These are phyloP conservation scores for Aspergillus sp. DNA, from an alignment of 2,329 filamentous ascomycete species.

Conservation along the genomic window DNA sequence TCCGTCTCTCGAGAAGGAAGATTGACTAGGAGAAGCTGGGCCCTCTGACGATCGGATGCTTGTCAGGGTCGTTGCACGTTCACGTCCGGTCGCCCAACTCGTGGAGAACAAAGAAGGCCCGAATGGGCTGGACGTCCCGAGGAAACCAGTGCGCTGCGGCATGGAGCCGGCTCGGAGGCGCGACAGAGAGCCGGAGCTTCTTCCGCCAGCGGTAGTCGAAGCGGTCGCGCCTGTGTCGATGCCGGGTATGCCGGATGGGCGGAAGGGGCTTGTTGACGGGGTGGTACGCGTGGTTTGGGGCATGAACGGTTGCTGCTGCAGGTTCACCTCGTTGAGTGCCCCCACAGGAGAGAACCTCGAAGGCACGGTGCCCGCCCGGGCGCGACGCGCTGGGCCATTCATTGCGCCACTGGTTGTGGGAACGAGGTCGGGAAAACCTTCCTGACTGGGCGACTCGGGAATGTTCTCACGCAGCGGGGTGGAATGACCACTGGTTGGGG, in stretches of 20 bases:
- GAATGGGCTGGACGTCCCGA: slow-evolving; percentile 66
- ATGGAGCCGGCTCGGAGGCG: slow-evolving; percentile 89
- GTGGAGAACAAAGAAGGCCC: slow-evolving; percentile 85
- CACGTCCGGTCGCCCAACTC: slow-evolving; percentile 77
- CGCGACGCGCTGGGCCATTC: slow-evolving; percentile 69
- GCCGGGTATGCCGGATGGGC: slow-evolving; percentile 54
- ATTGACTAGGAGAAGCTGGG: slow-evolving; percentile 81
- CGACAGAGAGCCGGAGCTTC: slow-evolving; percentile 73
- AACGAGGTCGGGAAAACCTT: slow-evolving; percentile 90
- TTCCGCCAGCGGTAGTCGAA: slow-evolving; percentile 46
- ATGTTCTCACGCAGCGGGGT: slow-evolving; percentile 96
- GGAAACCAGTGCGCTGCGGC: slow-evolving; percentile 78
- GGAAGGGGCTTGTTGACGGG: slow-evolving; percentile 83
- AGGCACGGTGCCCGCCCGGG: slow-evolving; percentile 91
- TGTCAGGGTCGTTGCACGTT: slow-evolving; percentile 82
- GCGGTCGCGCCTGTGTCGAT: slow-evolving; percentile 41
- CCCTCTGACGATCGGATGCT: slow-evolving; percentile 87
- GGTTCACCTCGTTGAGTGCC: slow-evolving; percentile 55
- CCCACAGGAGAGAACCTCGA: slow-evolving; percentile 84
- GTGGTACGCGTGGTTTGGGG: slow-evolving; percentile 82
- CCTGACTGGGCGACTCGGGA: slow-evolving; percentile 86
- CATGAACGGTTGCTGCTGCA: slow-evolving; percentile 59
- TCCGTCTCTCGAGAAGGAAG: slow-evolving; percentile 81
- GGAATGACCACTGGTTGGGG: slow-evolving; percentile 93
- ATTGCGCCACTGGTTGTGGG: slow-evolving; percentile 65